A percentile compares a stretch with the other conserved stretches of the same genome.
phyloP scores from a whole-genome alignment of 2,329 filamentous ascomycete species.

The Didymella segeticola region DNA sequence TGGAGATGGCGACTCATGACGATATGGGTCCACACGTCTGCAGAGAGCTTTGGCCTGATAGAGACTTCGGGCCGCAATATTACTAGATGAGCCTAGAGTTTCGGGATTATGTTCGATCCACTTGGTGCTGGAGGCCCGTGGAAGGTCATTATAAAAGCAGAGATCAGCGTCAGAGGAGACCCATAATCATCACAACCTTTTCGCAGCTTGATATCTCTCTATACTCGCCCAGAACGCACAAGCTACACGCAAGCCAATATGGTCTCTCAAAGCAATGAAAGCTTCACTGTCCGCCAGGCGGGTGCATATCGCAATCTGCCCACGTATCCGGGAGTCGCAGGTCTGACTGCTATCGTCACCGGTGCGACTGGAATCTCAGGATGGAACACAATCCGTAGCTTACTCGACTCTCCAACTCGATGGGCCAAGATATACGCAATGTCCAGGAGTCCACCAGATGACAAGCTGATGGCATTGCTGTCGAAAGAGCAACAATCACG shows the following conservation, averaged over 20 bases:
- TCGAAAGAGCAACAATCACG: neutral
- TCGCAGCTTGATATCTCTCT: no score
- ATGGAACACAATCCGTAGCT: neutral
- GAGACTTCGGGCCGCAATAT: neutral
- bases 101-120: neutral
- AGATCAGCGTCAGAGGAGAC: no score
- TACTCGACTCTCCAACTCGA: neutral
- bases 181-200: no score
- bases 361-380: slow-evolving; percentile 1
- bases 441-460: neutral
- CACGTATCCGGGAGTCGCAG: neutral
- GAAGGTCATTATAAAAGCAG: no score
- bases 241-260: no score
- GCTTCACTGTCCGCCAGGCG: neutral
- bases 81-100: neutral
- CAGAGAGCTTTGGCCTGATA: neutral
- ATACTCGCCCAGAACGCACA: no score
- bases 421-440: slow-evolving; percentile 1
- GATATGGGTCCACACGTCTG: neutral
- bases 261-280: neutral
- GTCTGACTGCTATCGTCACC: neutral
- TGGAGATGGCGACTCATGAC: neutral
- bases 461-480: neutral
- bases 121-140: neutral
- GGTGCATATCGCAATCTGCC: neutral